Conservation (phyloP, 192 early-diverging fungal genomes). For the Helicostylum pulchrum region DNA sequence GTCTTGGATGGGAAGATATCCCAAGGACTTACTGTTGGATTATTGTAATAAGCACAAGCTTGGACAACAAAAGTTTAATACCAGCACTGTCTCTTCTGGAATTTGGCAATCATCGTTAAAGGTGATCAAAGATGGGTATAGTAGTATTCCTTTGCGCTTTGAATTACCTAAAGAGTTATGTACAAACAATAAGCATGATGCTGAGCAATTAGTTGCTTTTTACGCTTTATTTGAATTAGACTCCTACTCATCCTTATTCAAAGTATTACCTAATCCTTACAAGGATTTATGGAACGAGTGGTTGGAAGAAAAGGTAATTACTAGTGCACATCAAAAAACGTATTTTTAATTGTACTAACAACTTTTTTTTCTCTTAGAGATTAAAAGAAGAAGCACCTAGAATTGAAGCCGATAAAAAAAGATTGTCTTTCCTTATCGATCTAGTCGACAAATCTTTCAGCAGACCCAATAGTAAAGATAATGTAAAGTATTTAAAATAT, state of each 20-base stretch:
- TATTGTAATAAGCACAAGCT: constrained; percentile 14
- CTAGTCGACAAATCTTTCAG: constrained; percentile 2
- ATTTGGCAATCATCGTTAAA: constrained; percentile 8
- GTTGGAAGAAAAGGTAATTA: constrained; percentile 24
- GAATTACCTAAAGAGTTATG: background rate
- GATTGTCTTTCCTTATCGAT: constrained; percentile 19
- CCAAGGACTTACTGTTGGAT: constrained; percentile 19
- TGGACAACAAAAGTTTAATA: background rate
- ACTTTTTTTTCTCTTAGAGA: constrained; percentile 7
- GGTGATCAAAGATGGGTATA: background rate
- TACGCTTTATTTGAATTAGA: constrained; percentile 22
- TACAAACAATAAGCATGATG: constrained; percentile 10
- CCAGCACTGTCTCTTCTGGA: constrained; percentile 1
- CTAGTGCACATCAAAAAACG: background rate
- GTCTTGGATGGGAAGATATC: constrained; percentile 17
- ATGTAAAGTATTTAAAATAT: background rate
- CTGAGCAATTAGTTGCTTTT: constrained; percentile 27
- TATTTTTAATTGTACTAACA: background rate
- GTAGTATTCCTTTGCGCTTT: background rate
- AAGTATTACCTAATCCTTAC: constrained; percentile 11
- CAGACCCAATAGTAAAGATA: background rate
- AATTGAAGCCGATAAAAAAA: constrained; percentile 14
- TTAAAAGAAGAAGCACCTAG: constrained; percentile 2
- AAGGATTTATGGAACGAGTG: constrained; percentile 28
- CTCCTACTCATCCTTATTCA: constrained; percentile 1